Percentiles rank a stretch among this genome's conserved stretches.
phyloP scores from a whole-genome alignment of 805 yeast genomes.

The Nakazawaea sp. region DNA sequence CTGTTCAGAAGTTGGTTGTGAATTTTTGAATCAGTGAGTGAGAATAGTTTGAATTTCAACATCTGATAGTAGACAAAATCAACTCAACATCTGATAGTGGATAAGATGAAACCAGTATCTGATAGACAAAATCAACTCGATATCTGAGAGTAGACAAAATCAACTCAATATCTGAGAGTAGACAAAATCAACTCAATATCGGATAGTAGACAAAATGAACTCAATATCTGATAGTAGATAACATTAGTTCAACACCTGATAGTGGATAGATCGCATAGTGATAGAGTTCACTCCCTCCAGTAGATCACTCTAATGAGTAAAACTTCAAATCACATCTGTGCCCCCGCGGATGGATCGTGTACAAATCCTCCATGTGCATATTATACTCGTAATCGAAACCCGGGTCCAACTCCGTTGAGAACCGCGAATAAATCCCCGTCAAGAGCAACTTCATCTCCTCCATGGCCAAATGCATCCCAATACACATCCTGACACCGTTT shows the following conservation, averaged over 20 bases:
- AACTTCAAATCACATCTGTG: conserved; percentile 6
- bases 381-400: conserved; percentile 10
- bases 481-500: conserved; percentile 58
- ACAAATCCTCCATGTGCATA: conserved; percentile 12
- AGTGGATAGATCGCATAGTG: conserved; percentile 2
- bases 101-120: too few species aligned
- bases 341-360: conserved; percentile 12
- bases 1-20: background rate
- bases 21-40: background rate
- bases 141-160: too few species aligned
- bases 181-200: too few species aligned
- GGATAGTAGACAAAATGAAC: too few species aligned
- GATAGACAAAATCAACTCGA: too few species aligned
- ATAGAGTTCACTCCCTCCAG: too few species aligned
- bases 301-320: too few species aligned
- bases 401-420: conserved; percentile 7
- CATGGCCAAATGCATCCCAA: conserved; percentile 56
- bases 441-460: conserved; percentile 50
- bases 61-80: conserved; percentile 1
- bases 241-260: background rate
- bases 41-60: too few species aligned
- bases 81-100: too few species aligned
- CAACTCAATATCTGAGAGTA: background rate
- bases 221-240: too few species aligned
- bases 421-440: conserved; percentile 45